Base-by-base conservation (phyloP, 805 yeast species). In the Kregervanrija pseudodelftensis region DNA sequence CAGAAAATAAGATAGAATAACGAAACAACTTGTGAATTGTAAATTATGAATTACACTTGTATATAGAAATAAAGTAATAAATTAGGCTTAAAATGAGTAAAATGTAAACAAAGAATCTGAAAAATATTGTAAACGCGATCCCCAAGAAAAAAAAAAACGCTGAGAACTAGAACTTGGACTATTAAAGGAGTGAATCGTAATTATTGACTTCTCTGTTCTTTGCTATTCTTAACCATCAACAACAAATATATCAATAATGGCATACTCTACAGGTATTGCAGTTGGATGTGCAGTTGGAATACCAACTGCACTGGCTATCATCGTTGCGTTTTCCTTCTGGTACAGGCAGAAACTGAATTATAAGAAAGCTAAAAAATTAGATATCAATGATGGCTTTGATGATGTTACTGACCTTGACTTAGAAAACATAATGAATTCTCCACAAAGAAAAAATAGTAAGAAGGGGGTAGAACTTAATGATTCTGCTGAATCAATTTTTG, bases 251-350 rank as follows among this genome's bases (percentile, higher is more conserved):
- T 13, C 22, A 14, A 12, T 36, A 11, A 40, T 40, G 42, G 37
- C 30, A 11, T 10, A 32, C 16, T 42, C 48, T 7, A 62, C 66
- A 4, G 55, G 58, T 11, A 48, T 68, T 8, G 74, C 78, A 1
- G 79, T 74, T 3, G 79, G 79, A 2, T 68, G 76, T 49, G 76
- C 79, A 3, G 74, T 76, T 4, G 80, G 79, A 32, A 63, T 76
- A 17, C 80, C 80, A 1, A 53, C 67, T n/a, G 67, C 64, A 4
- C 49, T 72, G 9, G 69, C 71, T 1, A 11, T 69, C 1, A 13
- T 65, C 0, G 59, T 72, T 2, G 63, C 70, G 0, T 31, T 61
- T 2, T 49, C 49, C 10, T 65, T 71, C 45, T 68, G 73, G 68
- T 46, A 57, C 30, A 63, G 70, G 37, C 65, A 69, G 44, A 69